phyloP scores from a whole-genome alignment of 768 basidiomycete species.

The Leccinum imitatum region DNA sequence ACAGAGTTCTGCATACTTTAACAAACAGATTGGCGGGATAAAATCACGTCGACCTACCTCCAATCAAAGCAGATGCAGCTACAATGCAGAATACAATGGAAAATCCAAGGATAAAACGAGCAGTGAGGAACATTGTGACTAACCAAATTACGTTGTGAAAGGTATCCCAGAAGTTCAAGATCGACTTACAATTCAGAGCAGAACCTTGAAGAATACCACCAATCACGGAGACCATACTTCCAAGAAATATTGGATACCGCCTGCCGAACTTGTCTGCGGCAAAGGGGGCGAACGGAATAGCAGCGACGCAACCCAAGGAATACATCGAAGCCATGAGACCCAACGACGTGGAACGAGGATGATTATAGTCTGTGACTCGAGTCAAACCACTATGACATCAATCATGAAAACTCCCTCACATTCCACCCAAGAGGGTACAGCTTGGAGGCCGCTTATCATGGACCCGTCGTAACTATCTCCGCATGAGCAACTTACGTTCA shows the following conservation, averaged over 20 bases:
- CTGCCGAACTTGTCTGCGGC: not conserved
- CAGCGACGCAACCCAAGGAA: not conserved
- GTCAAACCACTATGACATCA: not conserved
- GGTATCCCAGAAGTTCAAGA: not conserved
- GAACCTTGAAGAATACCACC: not conserved
- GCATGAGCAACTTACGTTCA: constrained; percentile 21
- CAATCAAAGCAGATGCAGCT: not conserved
- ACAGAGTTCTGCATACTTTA: not conserved
- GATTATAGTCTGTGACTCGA: not conserved
- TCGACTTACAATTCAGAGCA: not conserved
- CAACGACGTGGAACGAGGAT: not conserved
- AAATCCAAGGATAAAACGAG: not conserved
- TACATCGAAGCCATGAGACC: not conserved
- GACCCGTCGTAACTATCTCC: not conserved
- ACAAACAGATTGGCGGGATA: not conserved
- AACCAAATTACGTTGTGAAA: not conserved
- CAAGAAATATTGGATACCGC: not conserved
- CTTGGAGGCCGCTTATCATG: not conserved
- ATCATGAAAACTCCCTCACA: not conserved
- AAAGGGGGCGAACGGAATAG: not conserved
- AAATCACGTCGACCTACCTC: not conserved
- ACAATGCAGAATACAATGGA: not conserved
- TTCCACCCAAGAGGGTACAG: not conserved
- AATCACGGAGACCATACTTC: not conserved
- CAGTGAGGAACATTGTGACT: not conserved